A percentile compares a stretch with the other conserved stretches of the same genome.
Conservation (phyloP, 2,329 filamentous ascomycete genomes). For the Didymellaceae sp. region DNA sequence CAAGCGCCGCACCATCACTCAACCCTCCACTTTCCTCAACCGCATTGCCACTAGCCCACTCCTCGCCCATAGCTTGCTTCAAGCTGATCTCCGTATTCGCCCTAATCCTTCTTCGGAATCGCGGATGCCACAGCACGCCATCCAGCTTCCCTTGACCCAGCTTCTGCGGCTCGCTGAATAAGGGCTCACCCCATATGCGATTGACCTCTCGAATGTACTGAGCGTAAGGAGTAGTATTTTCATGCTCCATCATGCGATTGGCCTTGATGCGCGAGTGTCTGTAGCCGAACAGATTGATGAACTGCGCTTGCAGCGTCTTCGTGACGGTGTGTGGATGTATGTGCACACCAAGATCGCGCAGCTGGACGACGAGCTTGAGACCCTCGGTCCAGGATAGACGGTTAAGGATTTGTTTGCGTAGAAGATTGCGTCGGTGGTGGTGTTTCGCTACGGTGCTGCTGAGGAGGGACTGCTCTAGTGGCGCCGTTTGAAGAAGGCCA, state of each 20-base stretch:
- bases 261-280: slow-evolving; percentile 26
- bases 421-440: slow-evolving; percentile 33
- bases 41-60: background rate
- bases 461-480: slow-evolving; percentile 35
- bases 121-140: slow-evolving; percentile 5
- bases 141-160: background rate
- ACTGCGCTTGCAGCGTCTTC: slow-evolving; percentile 35
- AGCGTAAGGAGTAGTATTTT: slow-evolving; percentile 29
- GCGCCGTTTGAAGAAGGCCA: slow-evolving; percentile 33
- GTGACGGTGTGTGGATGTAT: slow-evolving; percentile 35
- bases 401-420: slow-evolving; percentile 23
- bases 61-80: background rate
- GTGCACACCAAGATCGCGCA: slow-evolving; percentile 38
- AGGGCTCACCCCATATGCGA: slow-evolving; percentile 34
- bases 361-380: slow-evolving; percentile 33
- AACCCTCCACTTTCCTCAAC: background rate
- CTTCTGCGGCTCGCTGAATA: slow-evolving; percentile 33
- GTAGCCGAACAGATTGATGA: slow-evolving; percentile 40
- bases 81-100: slow-evolving; percentile 9
- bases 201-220: slow-evolving; percentile 39
- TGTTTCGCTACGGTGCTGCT: slow-evolving; percentile 24
- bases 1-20: background rate
- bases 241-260: slow-evolving; percentile 35
- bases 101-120: background rate
- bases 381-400: slow-evolving; percentile 39